Percentiles rank a stretch among this genome's conserved stretches.
phyloP scores from a whole-genome alignment of 2,329 filamentous ascomycete genomes.

The Aspergillus thermomutatus region DNA sequence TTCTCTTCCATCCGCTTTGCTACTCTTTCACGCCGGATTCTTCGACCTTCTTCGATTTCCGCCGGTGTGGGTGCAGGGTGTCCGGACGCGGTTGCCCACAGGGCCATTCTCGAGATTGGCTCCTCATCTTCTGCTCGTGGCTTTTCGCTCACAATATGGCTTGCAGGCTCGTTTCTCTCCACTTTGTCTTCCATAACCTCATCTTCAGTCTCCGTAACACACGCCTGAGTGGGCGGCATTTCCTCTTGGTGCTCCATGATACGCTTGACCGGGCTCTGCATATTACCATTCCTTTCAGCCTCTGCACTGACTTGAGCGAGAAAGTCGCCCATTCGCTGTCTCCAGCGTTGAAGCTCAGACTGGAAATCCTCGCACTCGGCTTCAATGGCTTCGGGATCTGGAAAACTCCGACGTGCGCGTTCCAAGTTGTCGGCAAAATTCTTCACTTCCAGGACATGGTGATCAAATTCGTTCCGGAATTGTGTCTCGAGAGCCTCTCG shows the following conservation, averaged over 20 bases:
- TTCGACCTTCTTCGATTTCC: slow-evolving; percentile 4
- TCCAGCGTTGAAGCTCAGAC: not conserved
- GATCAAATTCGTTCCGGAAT: not conserved
- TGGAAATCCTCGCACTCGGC: not conserved
- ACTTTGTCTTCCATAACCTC: not conserved
- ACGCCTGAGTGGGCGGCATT: not conserved
- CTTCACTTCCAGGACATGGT: not conserved
- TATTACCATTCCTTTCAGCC: not conserved
- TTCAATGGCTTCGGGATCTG: not conserved
- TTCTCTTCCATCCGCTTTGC: not conserved
- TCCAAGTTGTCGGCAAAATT: not conserved
- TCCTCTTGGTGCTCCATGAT: not conserved
- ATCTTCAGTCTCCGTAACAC: not conserved
- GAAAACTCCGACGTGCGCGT: not conserved
- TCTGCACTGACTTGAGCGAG: not conserved
- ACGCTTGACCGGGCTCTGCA: not conserved
- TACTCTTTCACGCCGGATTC: slow-evolving; percentile 1
- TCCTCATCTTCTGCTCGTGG: not conserved
- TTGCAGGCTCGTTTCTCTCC: not conserved
- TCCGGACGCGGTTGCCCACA: not conserved
- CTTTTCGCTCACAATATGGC: not conserved
- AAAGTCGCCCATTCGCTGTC: not conserved
- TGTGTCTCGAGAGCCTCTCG: not conserved
- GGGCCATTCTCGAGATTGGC: not conserved
- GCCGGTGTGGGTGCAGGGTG: not conserved